Conservation (phyloP, 2,329 filamentous ascomycete genomes). For the Blumeria hordei region DNA sequence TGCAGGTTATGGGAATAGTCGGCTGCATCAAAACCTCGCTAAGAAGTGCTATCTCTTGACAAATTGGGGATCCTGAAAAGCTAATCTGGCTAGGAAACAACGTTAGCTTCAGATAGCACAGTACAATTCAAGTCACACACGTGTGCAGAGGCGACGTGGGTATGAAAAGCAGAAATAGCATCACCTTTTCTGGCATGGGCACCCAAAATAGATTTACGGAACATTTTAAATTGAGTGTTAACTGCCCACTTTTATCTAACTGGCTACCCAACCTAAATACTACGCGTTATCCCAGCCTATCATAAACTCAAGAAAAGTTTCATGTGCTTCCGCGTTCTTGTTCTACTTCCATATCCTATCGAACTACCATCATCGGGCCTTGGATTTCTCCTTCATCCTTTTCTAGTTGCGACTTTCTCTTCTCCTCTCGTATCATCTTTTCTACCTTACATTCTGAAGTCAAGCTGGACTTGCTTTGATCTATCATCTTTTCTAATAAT, state of each 20-base stretch:
- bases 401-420: not conserved
- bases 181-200: not conserved
- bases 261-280: not conserved
- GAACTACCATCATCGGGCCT: too few species aligned
- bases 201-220: not conserved
- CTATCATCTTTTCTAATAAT: conserved; percentile 17
- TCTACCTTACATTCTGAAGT: conserved; percentile 14
- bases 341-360: too few species aligned
- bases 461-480: conserved; percentile 17
- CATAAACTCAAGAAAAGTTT: too few species aligned
- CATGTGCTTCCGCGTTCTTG: too few species aligned
- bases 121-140: not conserved
- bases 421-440: conserved; percentile 7
- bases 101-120: not conserved
- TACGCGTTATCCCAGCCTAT: too few species aligned
- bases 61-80: not conserved
- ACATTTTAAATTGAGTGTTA: not conserved
- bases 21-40: not conserved
- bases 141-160: not conserved
- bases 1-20: not conserved
- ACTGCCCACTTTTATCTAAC: not conserved
- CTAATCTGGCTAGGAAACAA: not conserved
- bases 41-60: not conserved
- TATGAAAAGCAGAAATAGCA: not conserved
- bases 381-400: too few species aligned